Conservation (phyloP, 805 yeast species). For the Babjeviella inositovora region DNA sequence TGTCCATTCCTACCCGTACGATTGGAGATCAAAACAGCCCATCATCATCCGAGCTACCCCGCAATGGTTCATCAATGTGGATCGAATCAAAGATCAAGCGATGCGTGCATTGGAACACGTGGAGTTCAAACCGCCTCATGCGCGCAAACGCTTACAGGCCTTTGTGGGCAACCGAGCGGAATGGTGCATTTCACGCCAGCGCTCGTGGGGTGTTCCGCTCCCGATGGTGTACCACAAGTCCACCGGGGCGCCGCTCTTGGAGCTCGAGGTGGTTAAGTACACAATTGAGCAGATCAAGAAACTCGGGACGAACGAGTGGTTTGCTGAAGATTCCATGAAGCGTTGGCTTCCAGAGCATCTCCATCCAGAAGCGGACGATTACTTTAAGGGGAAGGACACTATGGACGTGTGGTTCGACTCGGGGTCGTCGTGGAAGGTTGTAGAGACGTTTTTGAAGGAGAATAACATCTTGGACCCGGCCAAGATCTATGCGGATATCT, state of each 20-base stretch:
- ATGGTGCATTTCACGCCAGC: constrained; percentile 96
- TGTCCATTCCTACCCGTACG: constrained; percentile 84
- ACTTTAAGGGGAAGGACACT: constrained; percentile 66
- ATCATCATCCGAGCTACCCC: constrained; percentile 92
- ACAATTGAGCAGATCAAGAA: constrained; percentile 39
- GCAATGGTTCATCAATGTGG: constrained; percentile 91
- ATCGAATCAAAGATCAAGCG: constrained; percentile 50
- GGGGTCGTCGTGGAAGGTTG: constrained; percentile 78
- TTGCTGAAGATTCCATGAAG: constrained; percentile 28
- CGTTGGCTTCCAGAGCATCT: constrained; percentile 62
- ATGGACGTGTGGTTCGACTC: constrained; percentile 99
- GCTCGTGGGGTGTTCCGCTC: constrained; percentile 97
- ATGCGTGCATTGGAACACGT: constrained; percentile 43
- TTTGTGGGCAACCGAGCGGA: constrained; percentile 71
- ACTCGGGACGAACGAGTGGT: constrained; percentile 74
- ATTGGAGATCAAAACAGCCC: constrained; percentile 94
- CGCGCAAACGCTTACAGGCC: constrained; percentile 51
- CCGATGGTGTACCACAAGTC: constrained; percentile 57
- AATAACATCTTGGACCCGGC: constrained; percentile 14
- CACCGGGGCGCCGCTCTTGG: constrained; percentile 50
- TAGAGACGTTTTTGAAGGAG: constrained; percentile 16
- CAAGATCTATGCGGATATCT: constrained; percentile 54
- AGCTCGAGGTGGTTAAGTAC: constrained; percentile 33
- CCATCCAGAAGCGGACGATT: constrained; percentile 21
- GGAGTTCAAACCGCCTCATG: constrained; percentile 58